Conservation (phyloP, 345 rosid genomes). For the Lumnitzera racemosa region DNA sequence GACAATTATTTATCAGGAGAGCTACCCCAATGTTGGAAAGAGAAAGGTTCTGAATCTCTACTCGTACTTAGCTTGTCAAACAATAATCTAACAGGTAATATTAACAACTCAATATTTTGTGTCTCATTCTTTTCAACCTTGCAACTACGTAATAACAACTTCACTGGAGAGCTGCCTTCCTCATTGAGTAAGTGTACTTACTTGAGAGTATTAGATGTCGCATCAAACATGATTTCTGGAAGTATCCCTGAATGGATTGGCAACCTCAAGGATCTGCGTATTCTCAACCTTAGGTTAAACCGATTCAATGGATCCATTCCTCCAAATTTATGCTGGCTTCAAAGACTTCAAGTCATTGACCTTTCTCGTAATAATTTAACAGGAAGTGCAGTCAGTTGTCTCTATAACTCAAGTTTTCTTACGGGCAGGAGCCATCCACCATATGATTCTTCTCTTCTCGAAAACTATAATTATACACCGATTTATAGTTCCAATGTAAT, state of each 20-base stretch:
- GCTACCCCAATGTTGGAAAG: no score
- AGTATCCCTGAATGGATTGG: conserved; percentile 10
- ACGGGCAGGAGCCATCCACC: no score
- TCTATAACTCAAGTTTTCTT: not conserved
- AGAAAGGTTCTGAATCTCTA: no score
- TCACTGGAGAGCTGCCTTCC: conserved; percentile 9
- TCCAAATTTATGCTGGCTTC: conserved; percentile 12
- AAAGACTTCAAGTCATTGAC: conserved; percentile 3
- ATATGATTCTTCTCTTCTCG: no score
- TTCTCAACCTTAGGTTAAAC: conserved; percentile 7
- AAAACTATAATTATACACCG: no score
- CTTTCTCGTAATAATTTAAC: conserved; percentile 2
- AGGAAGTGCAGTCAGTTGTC: conserved; percentile 2
- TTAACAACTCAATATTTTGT: no score
- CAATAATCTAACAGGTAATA: no score
- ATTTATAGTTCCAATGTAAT: no score
- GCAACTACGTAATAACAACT: not conserved
- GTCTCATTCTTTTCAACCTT: not conserved
- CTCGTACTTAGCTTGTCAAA: no score
- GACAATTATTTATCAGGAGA: no score
- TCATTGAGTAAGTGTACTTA: conserved; percentile 1
- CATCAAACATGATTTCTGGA: conserved; percentile 13
- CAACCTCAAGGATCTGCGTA: not conserved
- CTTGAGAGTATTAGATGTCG: conserved; percentile 11
- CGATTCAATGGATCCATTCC: conserved; percentile 16